A percentile compares a stretch with the other conserved stretches of the same genome.
These are phyloP conservation scores for Stygiomarasmius scandens DNA, from an alignment of 1,284 basidiomycete genomes.

Conservation along the genomic window DNA sequence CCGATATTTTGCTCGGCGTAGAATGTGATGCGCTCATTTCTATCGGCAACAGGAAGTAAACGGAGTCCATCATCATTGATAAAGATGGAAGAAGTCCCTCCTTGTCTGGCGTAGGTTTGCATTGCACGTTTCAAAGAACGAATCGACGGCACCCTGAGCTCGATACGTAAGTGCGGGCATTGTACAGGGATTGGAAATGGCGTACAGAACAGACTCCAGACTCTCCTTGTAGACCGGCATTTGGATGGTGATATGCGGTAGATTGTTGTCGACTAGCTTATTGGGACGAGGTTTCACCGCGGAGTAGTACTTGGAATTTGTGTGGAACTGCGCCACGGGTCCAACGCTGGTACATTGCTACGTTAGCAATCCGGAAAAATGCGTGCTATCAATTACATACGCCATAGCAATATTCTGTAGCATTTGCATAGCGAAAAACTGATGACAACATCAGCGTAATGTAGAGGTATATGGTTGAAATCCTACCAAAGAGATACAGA, in stretches of 20 bases:
- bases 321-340: conserved; percentile 73
- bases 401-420: conserved; percentile 69
- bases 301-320: conserved; percentile 74
- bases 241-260: conserved; percentile 79
- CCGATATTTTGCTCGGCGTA: conserved; percentile 82
- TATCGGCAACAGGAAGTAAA: conserved; percentile 54
- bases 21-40: conserved; percentile 67
- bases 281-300: conserved; percentile 56
- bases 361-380: neutral
- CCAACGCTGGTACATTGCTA: conserved; percentile 43
- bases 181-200: neutral
- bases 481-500: conserved; percentile 59
- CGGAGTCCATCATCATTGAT: conserved; percentile 79
- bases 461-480: neutral
- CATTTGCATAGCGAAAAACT: conserved; percentile 68
- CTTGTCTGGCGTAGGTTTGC: conserved; percentile 68
- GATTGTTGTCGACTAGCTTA: conserved; percentile 48
- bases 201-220: conserved; percentile 51
- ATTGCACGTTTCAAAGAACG: conserved; percentile 82
- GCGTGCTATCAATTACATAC: neutral
- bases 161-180: neutral
- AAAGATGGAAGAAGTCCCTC: conserved; percentile 75
- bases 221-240: conserved; percentile 85
- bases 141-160: conserved; percentile 58
- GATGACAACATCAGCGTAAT: neutral